A percentile compares a stretch with the other conserved stretches of the same genome.
These are phyloP conservation scores for Gossypium aridum DNA, from an alignment of 441 rosid genomes.

Conservation along the genomic window DNA sequence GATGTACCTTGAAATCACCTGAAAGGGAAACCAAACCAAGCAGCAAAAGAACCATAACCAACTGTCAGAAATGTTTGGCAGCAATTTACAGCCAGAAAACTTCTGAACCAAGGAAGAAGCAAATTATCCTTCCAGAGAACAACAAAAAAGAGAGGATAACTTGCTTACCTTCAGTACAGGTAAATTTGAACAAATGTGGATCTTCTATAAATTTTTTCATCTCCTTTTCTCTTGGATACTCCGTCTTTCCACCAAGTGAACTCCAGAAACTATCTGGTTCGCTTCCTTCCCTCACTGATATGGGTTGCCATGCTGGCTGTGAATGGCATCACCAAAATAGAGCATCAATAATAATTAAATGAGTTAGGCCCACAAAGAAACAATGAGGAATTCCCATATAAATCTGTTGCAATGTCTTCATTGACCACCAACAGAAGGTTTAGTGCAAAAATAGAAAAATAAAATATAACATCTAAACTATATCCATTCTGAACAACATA, in stretches of 20 bases:
- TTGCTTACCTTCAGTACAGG: slow-evolving; percentile 50
- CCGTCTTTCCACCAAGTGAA: slow-evolving; percentile 79
- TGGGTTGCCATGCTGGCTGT: slow-evolving; percentile 77
- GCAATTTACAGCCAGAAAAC: slow-evolving; percentile 30
- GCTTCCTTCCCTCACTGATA: slow-evolving; percentile 76
- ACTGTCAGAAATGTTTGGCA: slow-evolving; percentile 32
- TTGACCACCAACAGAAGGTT: not conserved
- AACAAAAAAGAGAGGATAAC: slow-evolving; percentile 18
- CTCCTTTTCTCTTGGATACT: slow-evolving; percentile 61
- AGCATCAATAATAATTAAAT: not conserved
- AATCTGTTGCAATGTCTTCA: not conserved
- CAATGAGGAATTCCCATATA: not conserved
- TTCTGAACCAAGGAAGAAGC: slow-evolving; percentile 39
- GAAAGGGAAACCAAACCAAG: slow-evolving; percentile 30
- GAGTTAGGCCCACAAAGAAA: not conserved
- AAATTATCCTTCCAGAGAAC: slow-evolving; percentile 28
- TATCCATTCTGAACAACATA: slow-evolving; percentile 8
- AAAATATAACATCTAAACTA: not conserved
- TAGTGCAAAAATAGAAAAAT: not conserved
- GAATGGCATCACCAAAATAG: slow-evolving; percentile 17
- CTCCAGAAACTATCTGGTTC: slow-evolving; percentile 89
- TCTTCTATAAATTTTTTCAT: slow-evolving; percentile 45
- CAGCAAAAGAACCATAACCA: slow-evolving; percentile 32
- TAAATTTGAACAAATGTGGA: slow-evolving; percentile 54
- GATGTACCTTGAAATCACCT: slow-evolving; percentile 60